phyloP scores from a whole-genome alignment of 768 basidiomycete genomes.

The Collybiopsis luxurians region DNA sequence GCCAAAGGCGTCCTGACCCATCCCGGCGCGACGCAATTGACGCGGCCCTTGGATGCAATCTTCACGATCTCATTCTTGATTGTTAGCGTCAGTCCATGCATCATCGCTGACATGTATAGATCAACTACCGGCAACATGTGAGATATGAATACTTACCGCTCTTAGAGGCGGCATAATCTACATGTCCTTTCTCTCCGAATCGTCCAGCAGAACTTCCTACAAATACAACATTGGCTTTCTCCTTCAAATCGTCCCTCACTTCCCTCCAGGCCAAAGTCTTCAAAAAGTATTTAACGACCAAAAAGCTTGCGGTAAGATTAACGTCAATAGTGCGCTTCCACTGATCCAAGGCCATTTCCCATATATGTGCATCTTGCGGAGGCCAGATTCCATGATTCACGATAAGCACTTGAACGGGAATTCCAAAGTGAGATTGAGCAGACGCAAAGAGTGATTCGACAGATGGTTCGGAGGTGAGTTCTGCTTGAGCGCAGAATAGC shows the following conservation, averaged over 20 bases:
- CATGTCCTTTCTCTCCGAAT: constrained; percentile 66
- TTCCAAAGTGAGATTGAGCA: constrained; percentile 35
- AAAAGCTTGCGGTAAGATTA: constrained; percentile 67
- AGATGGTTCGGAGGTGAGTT: constrained; percentile 56
- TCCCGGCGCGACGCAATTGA: constrained; percentile 68
- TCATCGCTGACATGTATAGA: no score
- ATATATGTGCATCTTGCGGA: constrained; percentile 43
- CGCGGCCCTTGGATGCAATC: constrained; percentile 67
- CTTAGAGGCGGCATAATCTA: constrained; percentile 66
- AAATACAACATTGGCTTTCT: constrained; percentile 58
- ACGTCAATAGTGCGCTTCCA: constrained; percentile 61
- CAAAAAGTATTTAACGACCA: constrained; percentile 64
- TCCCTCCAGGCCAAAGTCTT: constrained; percentile 34
- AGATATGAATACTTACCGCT: constrained; percentile 45
- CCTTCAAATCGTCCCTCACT: constrained; percentile 38
- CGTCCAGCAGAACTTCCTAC: constrained; percentile 74
- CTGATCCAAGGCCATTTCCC: constrained; percentile 55
- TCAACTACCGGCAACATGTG: no score
- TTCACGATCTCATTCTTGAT: constrained; percentile 83
- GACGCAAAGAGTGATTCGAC: constrained; percentile 49
- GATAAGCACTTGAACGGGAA: constrained; percentile 51
- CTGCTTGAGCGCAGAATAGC: constrained; percentile 40
- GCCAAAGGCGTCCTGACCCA: constrained; percentile 69
- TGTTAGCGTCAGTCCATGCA: constrained; percentile 66
- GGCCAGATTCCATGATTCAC: constrained; percentile 63